These are phyloP conservation scores for Amanita exitialis DNA, from an alignment of 768 basidiomycete genomes.

Conservation along the genomic window DNA sequence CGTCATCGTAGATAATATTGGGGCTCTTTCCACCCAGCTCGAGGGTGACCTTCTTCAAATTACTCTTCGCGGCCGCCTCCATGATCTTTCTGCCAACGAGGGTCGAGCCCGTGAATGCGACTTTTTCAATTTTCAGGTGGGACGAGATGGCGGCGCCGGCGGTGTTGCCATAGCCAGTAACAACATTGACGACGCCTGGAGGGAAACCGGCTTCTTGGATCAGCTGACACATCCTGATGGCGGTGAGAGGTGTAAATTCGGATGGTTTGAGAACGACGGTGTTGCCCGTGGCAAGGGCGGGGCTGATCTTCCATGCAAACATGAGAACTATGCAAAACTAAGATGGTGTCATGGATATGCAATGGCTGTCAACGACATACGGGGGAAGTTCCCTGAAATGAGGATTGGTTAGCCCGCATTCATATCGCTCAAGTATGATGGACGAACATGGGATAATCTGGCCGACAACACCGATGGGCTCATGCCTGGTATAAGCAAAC, in stretches of 20 bases:
- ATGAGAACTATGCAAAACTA: slow-evolving; percentile 31
- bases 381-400: slow-evolving; percentile 57
- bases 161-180: slow-evolving; percentile 62
- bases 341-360: slow-evolving; percentile 10
- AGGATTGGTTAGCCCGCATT: slow-evolving; percentile 14
- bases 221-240: slow-evolving; percentile 46
- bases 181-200: slow-evolving; percentile 67
- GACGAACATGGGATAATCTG: slow-evolving; percentile 47
- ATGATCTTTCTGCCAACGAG: slow-evolving; percentile 70
- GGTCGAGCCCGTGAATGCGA: slow-evolving; percentile 85
- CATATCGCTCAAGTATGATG: background rate
- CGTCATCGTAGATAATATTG: slow-evolving; percentile 64
- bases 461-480: slow-evolving; percentile 47
- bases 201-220: slow-evolving; percentile 70
- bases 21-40: slow-evolving; percentile 78
- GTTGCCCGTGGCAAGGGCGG: slow-evolving; percentile 80
- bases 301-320: slow-evolving; percentile 68
- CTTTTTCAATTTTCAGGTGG: slow-evolving; percentile 66
- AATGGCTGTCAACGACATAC: slow-evolving; percentile 14
- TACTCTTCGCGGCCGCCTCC: slow-evolving; percentile 70
- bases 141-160: slow-evolving; percentile 60
- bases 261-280: slow-evolving; percentile 72
- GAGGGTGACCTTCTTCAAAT: slow-evolving; percentile 77
- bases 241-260: slow-evolving; percentile 68
- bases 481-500: slow-evolving; percentile 43